A percentile compares a stretch with the other conserved stretches of the same genome.
Evolutionary conservation across 768 basidiomycete genomes (phyloP).

Genomic region (Lepiota brunneoincarnata): DNA sequence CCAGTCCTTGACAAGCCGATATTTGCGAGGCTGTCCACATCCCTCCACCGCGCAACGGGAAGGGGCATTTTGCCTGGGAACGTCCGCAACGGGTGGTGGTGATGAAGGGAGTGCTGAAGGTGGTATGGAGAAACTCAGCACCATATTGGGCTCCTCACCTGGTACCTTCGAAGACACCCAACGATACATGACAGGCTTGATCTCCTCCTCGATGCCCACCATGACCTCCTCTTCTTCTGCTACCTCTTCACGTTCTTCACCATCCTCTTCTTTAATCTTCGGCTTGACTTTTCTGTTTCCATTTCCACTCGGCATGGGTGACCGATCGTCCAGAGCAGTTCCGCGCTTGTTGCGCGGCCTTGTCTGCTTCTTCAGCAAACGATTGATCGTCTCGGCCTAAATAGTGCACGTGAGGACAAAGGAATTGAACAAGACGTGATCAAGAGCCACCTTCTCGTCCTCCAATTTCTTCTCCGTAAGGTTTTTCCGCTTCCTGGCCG

Average conservation of each 20-base stretch:
- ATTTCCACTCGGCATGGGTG: conserved; percentile 26
- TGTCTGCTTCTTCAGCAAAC: conserved; percentile 82
- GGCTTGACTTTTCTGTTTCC: conserved; percentile 35
- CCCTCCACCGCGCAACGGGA: conserved; percentile 55
- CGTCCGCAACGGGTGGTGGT: conserved; percentile 9
- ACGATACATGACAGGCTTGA: conserved; percentile 59
- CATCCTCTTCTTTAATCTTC: conserved; percentile 36
- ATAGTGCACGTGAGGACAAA: neutral
- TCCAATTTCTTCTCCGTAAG: conserved; percentile 81
- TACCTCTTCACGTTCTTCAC: conserved; percentile 35
- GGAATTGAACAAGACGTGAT: neutral
- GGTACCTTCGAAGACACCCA: conserved; percentile 61
- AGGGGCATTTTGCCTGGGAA: conserved; percentile 16
- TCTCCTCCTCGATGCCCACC: conserved; percentile 25
- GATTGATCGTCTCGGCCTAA: conserved; percentile 86
- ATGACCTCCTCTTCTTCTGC: conserved; percentile 28
- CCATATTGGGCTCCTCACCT: conserved; percentile 12
- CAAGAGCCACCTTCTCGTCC: conserved; percentile 67
- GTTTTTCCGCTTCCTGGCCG: conserved; percentile 77
- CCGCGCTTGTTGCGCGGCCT: conserved; percentile 61
- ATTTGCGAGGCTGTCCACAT: conserved; percentile 55
- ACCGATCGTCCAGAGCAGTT: conserved; percentile 48
- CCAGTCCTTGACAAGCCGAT: conserved; percentile 64
- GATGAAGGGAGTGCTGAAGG: conserved; percentile 5
- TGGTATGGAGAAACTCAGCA: conserved; percentile 14